Base-by-base conservation (phyloP, 176 grass and related monocot species). In the Pontederia paniculata region DNA sequence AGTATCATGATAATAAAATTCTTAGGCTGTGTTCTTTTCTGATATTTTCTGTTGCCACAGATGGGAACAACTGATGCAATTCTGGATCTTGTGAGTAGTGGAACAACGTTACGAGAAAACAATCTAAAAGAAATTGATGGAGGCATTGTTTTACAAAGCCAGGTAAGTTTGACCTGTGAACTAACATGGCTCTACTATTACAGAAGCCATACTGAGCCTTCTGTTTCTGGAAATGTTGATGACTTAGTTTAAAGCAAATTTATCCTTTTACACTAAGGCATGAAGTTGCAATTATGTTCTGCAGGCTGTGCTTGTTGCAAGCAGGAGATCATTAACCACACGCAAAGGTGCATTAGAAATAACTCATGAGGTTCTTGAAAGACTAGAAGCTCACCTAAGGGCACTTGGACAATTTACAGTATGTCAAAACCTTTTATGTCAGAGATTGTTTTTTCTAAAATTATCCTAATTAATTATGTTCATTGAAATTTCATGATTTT, bases 41-140 rank as follows among this genome's bases (percentile, higher is more conserved):
- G 41, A 20, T 51, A 17, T 23, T 66, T 74, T 69, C 9, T 75
- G 15, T 48, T 70, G 43, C 13, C 72, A 60, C 69, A 91, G 93
- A 91, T 98, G 93, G 93, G 93, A 55, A 98, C 77, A 80, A 80
- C 83, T 70, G 93, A 98, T 80, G 86, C 63, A 71, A 98, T 98
- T 45, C 66, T 98, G 52, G 93, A 98, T 88, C 93, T 97, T 1
- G 86, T 98, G 69, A 98, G 93, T 79, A 98, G 93, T 44, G 93
- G 86, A 71, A 91, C 62, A 1, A 98, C 93, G 17, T 79, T 98
- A 69, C 83, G 75, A 37, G 93, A 98, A 69, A 98, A 98, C 65
- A 88, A 98, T 74, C 68, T 98, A 58, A 98, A 98, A 80, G 93
- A 98, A 82, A 74, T 98, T 55, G 75, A 98, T 69, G 86, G 78